These are phyloP conservation scores for Xylaria intraflava DNA, from an alignment of 495 filamentous ascomycete species.

Conservation along the genomic window DNA sequence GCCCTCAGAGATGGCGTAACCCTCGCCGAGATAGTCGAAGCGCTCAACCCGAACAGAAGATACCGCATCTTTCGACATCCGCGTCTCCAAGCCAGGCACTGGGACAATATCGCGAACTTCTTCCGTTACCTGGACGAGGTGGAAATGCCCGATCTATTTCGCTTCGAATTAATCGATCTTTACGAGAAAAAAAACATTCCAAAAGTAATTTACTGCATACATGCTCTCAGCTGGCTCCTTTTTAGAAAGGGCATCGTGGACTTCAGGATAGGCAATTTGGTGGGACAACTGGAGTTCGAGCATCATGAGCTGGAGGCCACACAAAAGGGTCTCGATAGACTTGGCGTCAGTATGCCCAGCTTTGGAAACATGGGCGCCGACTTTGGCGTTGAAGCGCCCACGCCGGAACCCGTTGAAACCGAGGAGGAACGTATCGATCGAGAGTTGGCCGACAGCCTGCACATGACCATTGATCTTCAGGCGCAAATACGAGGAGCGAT, in stretches of 20 bases:
- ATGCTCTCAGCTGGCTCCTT: slow-evolving; percentile 91
- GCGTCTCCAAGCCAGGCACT: slow-evolving; percentile 88
- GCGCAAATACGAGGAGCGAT: slow-evolving; percentile 79
- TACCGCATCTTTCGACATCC: slow-evolving; percentile 77
- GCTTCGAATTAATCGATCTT: slow-evolving; percentile 94
- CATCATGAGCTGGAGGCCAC: slow-evolving; percentile 94
- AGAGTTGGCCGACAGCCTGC: slow-evolving; percentile 71
- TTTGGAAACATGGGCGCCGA: slow-evolving; percentile 95
- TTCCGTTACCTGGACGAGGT: slow-evolving; percentile 89
- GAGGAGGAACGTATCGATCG: slow-evolving; percentile 86
- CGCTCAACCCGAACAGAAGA: slow-evolving; percentile 67
- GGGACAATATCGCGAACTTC: slow-evolving; percentile 92
- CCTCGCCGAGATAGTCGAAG: slow-evolving; percentile 90
- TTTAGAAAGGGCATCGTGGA: slow-evolving; percentile 90
- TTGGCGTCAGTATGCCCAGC: slow-evolving; percentile 92
- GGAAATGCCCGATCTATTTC: slow-evolving; percentile 95
- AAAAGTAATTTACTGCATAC: slow-evolving; percentile 98
- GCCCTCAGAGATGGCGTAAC: slow-evolving; percentile 89
- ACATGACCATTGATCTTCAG: slow-evolving; percentile 70
- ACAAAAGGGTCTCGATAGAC: slow-evolving; percentile 92
- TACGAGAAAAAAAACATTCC: slow-evolving; percentile 99
- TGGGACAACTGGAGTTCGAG: slow-evolving; percentile 95
- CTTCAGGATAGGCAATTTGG: slow-evolving; percentile 96
- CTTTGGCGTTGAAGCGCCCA: slow-evolving; percentile 73
- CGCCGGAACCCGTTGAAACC: slow-evolving; percentile 63